Conservation (phyloP, 805 yeast species). For the Blastobotrys mokoenaii region DNA sequence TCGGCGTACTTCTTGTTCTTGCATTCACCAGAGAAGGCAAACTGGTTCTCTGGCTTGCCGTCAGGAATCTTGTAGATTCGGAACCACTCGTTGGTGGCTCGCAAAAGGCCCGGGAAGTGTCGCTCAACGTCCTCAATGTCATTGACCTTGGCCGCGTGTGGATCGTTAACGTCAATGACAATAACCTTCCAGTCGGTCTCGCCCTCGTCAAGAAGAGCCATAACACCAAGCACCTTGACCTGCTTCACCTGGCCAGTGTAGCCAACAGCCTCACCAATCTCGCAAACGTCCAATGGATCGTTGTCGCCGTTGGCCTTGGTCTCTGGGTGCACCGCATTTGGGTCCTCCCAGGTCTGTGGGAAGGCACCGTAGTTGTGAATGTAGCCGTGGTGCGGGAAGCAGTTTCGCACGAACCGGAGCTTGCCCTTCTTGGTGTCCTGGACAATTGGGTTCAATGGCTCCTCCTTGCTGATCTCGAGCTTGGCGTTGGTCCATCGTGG, state of each 20-base stretch:
- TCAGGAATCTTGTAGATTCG: conserved; percentile 96
- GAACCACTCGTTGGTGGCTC: conserved; percentile 97
- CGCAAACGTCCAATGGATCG: conserved; percentile 94
- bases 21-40: conserved; percentile 94
- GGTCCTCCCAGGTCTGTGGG: conserved; percentile 99
- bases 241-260: conserved; percentile 69
- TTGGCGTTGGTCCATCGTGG: conserved; percentile 99
- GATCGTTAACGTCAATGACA: conserved; percentile 81
- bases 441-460: conserved; percentile 79
- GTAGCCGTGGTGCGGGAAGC: conserved; percentile 98
- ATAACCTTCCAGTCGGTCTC: conserved; percentile 97
- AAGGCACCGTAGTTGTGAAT: conserved; percentile 98
- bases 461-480: conserved; percentile 84
- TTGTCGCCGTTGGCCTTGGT: conserved; percentile 73
- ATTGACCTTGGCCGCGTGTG: conserved; percentile 75
- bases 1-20: conserved; percentile 80
- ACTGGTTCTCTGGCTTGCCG: conserved; percentile 93
- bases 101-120: conserved; percentile 84
- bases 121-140: conserved; percentile 88
- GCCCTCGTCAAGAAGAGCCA: conserved; percentile 95
- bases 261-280: conserved; percentile 62
- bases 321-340: conserved; percentile 43
- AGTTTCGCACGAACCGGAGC: conserved; percentile 90
- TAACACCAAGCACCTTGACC: conserved; percentile 89
- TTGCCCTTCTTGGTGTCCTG: conserved; percentile 98